phyloP scores from a whole-genome alignment of 257 asterid species.

The Fraxinus pennsylvanica region DNA sequence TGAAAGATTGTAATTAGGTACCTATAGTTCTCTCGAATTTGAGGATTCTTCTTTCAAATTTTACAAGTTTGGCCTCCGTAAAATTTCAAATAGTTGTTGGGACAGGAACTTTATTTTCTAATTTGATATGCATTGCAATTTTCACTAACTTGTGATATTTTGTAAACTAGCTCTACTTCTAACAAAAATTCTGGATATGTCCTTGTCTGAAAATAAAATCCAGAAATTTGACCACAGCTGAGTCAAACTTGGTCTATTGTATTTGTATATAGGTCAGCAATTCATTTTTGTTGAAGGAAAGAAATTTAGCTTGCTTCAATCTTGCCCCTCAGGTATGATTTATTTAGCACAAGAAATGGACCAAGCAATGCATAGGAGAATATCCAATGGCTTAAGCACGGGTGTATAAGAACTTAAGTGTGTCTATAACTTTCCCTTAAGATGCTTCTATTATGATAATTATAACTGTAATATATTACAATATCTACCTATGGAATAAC shows the following conservation, averaged over 20 bases:
- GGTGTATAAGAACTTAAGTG: background rate
- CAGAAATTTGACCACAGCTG: background rate
- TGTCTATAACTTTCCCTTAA: background rate
- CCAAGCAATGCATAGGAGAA: background rate
- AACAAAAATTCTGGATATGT: no score
- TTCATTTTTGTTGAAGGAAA: background rate
- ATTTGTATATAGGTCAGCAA: background rate
- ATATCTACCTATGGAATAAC: background rate
- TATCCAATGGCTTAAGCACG: background rate
- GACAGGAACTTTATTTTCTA: no score
- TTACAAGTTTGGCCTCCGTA: background rate
- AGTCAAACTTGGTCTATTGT: background rate
- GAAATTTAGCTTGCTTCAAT: background rate
- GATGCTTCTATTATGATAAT: background rate
- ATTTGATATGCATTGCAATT: no score
- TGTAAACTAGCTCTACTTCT: no score
- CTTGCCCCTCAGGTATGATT: background rate
- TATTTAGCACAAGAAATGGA: background rate
- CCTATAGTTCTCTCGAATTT: background rate
- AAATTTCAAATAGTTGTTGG: background rate
- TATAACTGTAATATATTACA: background rate
- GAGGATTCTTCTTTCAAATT: background rate
- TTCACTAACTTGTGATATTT: no score
- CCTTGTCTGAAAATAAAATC: background rate
- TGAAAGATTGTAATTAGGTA: background rate